Evolutionary conservation across 306 rosid genomes (phyloP).

Genomic region (Medicago lupulina): DNA sequence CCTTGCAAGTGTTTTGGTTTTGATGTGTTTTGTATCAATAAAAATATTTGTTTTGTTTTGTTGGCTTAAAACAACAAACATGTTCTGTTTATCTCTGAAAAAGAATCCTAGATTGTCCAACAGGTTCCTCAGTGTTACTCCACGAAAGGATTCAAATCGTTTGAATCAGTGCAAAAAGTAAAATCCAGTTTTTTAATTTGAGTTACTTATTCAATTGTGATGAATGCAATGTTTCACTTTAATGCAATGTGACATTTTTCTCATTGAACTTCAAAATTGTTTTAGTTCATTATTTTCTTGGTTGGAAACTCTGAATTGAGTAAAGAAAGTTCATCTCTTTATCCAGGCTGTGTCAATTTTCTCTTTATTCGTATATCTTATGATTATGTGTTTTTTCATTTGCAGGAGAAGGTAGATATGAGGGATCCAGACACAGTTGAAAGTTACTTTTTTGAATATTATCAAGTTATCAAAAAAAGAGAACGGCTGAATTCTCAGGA

Average conservation of each 20-base stretch:
- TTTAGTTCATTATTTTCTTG: too few relatives aligned
- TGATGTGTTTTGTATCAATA: too few relatives aligned
- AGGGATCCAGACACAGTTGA: conserved; percentile 58
- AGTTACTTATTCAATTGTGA: conserved; percentile 17
- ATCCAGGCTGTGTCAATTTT: not conserved
- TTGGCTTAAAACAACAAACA: not conserved
- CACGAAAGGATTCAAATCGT: too few relatives aligned
- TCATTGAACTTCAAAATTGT: not conserved
- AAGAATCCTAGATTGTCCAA: conserved; percentile 5
- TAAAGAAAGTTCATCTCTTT: conserved; percentile 24
- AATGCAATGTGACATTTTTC: conserved; percentile 16
- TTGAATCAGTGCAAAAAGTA: too few relatives aligned
- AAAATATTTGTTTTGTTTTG: conserved; percentile 23
- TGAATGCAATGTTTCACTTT: conserved; percentile 31
- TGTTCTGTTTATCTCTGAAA: not conserved
- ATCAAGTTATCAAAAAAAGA: conserved; percentile 55
- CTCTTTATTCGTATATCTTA: conserved; percentile 4
- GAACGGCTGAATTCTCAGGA: conserved; percentile 56
- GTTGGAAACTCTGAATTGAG: conserved; percentile 2
- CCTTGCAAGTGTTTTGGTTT: too few relatives aligned
- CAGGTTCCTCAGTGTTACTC: not conserved
- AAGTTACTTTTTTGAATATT: conserved; percentile 61
- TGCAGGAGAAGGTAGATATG: conserved; percentile 65
- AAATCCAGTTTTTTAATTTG: not conserved
- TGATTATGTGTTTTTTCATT: conserved; percentile 38